Conservation (phyloP, 768 basidiomycete species). For the Dentipellis fragilis region DNA sequence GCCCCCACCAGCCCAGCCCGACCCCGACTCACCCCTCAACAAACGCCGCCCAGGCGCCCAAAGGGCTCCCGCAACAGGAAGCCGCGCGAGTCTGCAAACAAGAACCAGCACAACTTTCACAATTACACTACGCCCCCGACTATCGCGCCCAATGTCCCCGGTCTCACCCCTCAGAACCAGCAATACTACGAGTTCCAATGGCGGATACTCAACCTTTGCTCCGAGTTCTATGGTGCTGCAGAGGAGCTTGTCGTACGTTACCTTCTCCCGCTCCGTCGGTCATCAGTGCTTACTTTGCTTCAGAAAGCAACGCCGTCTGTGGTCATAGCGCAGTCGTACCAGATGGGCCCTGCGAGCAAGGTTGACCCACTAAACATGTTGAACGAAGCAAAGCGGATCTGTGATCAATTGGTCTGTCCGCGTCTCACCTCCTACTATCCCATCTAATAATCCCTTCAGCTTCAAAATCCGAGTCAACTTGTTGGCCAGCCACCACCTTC, state of each 20-base stretch:
- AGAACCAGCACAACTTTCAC: slow-evolving; percentile 20
- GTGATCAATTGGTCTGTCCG: slow-evolving; percentile 53
- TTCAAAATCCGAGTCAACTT: slow-evolving; percentile 64
- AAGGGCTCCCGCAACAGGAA: slow-evolving; percentile 71
- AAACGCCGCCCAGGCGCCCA: slow-evolving; percentile 75
- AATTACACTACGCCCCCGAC: slow-evolving; percentile 11
- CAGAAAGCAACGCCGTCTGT: slow-evolving; percentile 51
- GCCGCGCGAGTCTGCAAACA: slow-evolving; percentile 32
- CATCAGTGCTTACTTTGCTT: slow-evolving; percentile 1
- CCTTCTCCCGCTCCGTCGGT: slow-evolving; percentile 2
- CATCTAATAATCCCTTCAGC: slow-evolving; percentile 27
- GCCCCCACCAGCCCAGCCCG: slow-evolving; percentile 13
- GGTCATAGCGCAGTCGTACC: slow-evolving; percentile 75
- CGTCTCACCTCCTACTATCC: slow-evolving; percentile 1
- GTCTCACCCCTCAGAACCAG: slow-evolving; percentile 55
- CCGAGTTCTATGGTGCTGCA: slow-evolving; percentile 79
- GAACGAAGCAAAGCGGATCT: slow-evolving; percentile 65
- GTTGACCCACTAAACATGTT: slow-evolving; percentile 70
- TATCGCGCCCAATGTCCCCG: slow-evolving; percentile 22
- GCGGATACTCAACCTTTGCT: slow-evolving; percentile 72
- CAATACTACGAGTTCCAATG: slow-evolving; percentile 83
- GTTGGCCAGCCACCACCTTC: slow-evolving; percentile 58
- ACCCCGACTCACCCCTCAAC: slow-evolving; percentile 29
- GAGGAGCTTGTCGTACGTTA: slow-evolving; percentile 71
- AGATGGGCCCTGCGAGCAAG: slow-evolving; percentile 57